These are phyloP conservation scores for Vigna nakashimae DNA, from an alignment of 306 rosid species.

Conservation along the genomic window DNA sequence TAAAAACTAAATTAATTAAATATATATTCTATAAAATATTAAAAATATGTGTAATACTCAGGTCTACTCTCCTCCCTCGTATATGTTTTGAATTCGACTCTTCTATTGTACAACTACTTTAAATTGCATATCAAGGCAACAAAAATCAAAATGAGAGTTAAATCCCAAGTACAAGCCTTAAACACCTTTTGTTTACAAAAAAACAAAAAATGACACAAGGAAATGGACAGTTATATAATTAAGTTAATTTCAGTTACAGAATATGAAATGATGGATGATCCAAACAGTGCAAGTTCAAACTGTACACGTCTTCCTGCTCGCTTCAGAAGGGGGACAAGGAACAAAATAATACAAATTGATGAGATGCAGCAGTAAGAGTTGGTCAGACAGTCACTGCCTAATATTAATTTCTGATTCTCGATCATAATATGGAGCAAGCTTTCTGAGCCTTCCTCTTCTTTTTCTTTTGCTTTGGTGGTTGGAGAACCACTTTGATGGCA, in stretches of 20 bases:
- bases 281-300: constrained; percentile 51
- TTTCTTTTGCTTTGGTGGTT: constrained; percentile 88
- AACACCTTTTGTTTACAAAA: too few relatives aligned
- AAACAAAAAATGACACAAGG: neutral
- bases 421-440: constrained; percentile 78
- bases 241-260: constrained; percentile 35
- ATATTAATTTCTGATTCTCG: constrained; percentile 29
- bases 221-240: neutral
- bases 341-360: constrained; percentile 27
- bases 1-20: too few relatives aligned
- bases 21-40: too few relatives aligned
- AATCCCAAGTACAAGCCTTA: too few relatives aligned
- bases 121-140: neutral
- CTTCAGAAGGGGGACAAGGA: constrained; percentile 26
- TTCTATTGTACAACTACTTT: neutral
- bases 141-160: neutral
- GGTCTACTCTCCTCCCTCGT: too few relatives aligned
- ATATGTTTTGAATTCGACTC: too few relatives aligned
- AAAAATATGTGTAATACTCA: too few relatives aligned
- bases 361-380: constrained; percentile 24
- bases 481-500: constrained; percentile 93
- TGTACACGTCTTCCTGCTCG: constrained; percentile 54
- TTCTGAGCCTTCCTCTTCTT: constrained; percentile 71
- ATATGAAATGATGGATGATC: constrained; percentile 38
- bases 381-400: constrained; percentile 37